Evolutionary conservation across 768 basidiomycete species (phyloP), one percentile per base, ranked within the genome.

Genomic region (Mycena amicta): DNA sequence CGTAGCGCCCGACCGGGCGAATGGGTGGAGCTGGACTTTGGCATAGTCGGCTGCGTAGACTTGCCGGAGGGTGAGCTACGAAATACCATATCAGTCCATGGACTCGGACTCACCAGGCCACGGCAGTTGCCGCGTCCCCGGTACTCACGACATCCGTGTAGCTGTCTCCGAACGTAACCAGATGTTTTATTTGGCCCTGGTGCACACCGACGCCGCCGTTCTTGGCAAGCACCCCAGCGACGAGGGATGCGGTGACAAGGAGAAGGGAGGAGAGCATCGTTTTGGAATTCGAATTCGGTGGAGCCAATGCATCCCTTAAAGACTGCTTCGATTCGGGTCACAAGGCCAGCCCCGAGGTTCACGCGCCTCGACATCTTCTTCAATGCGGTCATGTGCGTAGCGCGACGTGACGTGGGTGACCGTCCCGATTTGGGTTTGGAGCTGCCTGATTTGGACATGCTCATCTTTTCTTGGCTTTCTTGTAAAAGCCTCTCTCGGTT

Each of bases 151-250:
- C 68, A 57, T 88, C 87, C 0, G 84, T 85, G 64, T 85, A 87
- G 50, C 81, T 83, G 70, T 88, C 87, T 3, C 87, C 87, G 56
- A 89, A 89, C 0, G 85, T 86, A 53, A 85, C 87, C 15, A 88
- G 75, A 57, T 82, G 80, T 67, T 83, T 84, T 57, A 89, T 86
- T 60, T 85, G 83, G 5, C 73, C 74, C 0, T 75, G 71, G 23
- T 62, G 56, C 3, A 78, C 65, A 12, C 71, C 76, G 2, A 60
- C 50, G 26, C 43, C 43, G 20, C 6, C 83, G 53, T 22, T 18
- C 18, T 8, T 18, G 11, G 33, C 33, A 18, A 37, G 11, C 18
- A 37, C 8, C 33, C 33, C 33, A 8, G 33, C 33, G 33, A 37
- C n/a, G n/a, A n/a, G n/a, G n/a, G n/a, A n/a, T n/a, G n/a, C n/a